Evolutionary conservation across 2,329 filamentous ascomycete species (phyloP).

Genomic region (Beauveria scarabaeidicola): DNA sequence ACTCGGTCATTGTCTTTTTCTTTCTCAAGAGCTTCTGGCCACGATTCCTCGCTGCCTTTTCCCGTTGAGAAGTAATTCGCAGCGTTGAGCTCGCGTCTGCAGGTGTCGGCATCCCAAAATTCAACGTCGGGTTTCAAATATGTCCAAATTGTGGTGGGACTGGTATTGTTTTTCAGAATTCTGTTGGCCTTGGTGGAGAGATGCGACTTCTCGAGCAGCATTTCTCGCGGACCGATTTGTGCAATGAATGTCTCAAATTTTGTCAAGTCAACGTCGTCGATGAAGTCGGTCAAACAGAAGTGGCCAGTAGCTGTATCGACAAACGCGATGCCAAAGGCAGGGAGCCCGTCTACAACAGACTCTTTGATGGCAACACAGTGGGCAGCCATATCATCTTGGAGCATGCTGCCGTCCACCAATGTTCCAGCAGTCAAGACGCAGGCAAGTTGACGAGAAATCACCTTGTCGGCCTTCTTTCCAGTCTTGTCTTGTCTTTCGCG

Average conservation of each 20-base stretch:
- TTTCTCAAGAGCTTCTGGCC: conserved; percentile 68
- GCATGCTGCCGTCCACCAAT: conserved; percentile 89
- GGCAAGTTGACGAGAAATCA: conserved; percentile 83
- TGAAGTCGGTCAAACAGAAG: conserved; percentile 86
- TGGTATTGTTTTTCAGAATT: conserved; percentile 92
- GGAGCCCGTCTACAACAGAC: conserved; percentile 60
- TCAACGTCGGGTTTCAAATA: conserved; percentile 78
- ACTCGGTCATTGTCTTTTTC: conserved; percentile 69
- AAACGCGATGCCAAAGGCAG: conserved; percentile 85
- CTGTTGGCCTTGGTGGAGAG: conserved; percentile 83
- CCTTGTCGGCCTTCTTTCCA: conserved; percentile 75
- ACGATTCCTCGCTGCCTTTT: conserved; percentile 49
- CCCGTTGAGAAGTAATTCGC: conserved; percentile 67
- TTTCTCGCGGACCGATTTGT: conserved; percentile 79
- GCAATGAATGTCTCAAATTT: conserved; percentile 96
- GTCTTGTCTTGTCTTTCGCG: conserved; percentile 68
- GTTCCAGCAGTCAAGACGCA: conserved; percentile 89
- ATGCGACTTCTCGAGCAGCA: conserved; percentile 79
- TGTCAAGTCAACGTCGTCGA: conserved; percentile 86
- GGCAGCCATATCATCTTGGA: conserved; percentile 95
- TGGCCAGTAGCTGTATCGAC: conserved; percentile 93
- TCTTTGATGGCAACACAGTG: conserved; percentile 96
- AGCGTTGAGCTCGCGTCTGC: conserved; percentile 70
- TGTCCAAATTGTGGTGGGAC: conserved; percentile 92
- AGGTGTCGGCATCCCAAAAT: conserved; percentile 82